phyloP scores from a whole-genome alignment of 192 early-diverging fungal species.

The Geosiphon pyriformis region DNA sequence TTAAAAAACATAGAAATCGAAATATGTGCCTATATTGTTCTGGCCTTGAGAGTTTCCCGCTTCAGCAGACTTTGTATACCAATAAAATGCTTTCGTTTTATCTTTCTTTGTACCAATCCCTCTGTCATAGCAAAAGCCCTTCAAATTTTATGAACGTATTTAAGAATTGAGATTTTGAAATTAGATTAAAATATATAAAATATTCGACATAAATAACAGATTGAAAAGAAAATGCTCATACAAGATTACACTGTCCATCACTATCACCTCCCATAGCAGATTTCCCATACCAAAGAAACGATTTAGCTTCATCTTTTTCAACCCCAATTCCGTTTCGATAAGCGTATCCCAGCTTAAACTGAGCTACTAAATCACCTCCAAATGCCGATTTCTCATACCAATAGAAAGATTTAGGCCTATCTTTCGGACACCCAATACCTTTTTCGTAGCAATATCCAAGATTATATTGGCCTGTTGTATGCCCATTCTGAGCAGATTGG shows the following conservation, averaged over 20 bases:
- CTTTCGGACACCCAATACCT: conserved; percentile 50
- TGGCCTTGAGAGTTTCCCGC: not conserved
- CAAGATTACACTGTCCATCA: not conserved
- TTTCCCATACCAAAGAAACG: not conserved
- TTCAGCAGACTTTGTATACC: not conserved
- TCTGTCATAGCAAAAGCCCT: not conserved
- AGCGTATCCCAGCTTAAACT: not conserved
- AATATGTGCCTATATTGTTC: not conserved
- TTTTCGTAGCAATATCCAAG: conserved; percentile 58
- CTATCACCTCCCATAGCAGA: not conserved
- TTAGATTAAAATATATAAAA: not conserved
- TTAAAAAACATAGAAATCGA: not conserved
- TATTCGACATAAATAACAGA: not conserved
- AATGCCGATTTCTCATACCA: conserved; percentile 49
- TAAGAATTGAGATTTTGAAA: no score
- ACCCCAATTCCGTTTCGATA: conserved; percentile 2
- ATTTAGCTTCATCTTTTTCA: not conserved
- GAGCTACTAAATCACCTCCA: not conserved
- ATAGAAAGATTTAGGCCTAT: conserved; percentile 42
- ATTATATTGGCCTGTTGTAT: conserved; percentile 51
- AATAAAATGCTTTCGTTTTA: not conserved
- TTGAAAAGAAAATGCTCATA: not conserved
- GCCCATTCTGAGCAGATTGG: conserved; percentile 47
- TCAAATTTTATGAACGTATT: no score
- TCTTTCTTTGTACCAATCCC: not conserved